Evolutionary conservation across 495 filamentous ascomycete genomes (phyloP).

Genomic region (Xylaria scruposa): DNA sequence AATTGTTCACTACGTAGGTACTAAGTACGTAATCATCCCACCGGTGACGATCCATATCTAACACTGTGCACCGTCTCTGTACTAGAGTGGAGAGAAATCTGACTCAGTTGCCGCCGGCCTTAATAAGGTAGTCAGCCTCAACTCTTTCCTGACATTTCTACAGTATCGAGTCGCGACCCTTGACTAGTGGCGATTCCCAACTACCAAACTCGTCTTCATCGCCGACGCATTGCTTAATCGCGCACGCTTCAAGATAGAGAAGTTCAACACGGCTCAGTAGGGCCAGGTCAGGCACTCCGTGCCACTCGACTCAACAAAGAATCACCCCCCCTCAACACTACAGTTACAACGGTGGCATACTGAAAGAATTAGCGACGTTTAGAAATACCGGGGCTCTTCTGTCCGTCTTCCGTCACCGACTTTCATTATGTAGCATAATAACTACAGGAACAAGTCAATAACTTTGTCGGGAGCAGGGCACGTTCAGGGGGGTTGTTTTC

Average conservation of each 20-base stretch:
- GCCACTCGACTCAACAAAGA: background rate
- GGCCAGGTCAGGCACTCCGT: background rate
- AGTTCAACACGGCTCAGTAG: background rate
- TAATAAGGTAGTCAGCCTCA: background rate
- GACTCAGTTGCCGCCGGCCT: background rate
- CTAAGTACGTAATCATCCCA: background rate
- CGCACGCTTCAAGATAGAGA: background rate
- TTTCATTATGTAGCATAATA: background rate
- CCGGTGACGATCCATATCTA: background rate
- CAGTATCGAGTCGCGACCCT: background rate
- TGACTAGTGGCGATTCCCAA: background rate
- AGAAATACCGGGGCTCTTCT: background rate
- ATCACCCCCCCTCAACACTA: background rate
- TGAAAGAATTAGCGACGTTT: background rate
- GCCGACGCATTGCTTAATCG: background rate
- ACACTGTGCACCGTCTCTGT: background rate
- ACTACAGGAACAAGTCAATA: background rate
- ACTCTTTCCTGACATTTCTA: background rate
- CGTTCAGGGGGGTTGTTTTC: no score
- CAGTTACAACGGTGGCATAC: background rate
- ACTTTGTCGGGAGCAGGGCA: background rate
- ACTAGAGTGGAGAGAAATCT: background rate
- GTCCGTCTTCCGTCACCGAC: background rate
- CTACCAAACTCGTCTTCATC: background rate
- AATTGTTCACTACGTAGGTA: background rate